Percentiles rank a stretch among this genome's conserved stretches.
Evolutionary conservation across 2,329 filamentous ascomycete species (phyloP).

Genomic region (Neobulgaria alba): DNA sequence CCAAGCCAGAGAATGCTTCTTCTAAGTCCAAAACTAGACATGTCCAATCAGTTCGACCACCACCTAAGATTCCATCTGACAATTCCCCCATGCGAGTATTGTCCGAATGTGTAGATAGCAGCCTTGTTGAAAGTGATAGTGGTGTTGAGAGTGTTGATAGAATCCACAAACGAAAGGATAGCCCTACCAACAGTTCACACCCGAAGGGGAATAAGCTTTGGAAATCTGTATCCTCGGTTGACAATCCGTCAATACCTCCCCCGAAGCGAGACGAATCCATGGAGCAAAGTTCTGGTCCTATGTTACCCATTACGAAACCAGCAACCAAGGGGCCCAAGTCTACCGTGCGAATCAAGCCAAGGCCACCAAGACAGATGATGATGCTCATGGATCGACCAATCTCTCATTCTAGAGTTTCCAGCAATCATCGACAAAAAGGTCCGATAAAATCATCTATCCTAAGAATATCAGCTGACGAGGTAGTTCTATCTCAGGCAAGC

Average conservation of each 20-base stretch:
- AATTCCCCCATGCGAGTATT: too few relatives aligned
- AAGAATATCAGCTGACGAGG: not conserved
- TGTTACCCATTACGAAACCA: constrained; percentile 2
- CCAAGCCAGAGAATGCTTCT: constrained; percentile 6
- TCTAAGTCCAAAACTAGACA: too few relatives aligned
- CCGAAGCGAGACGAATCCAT: not conserved
- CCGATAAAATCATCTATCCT: not conserved
- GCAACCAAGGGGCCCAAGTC: constrained; percentile 12
- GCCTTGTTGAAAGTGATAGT: constrained; percentile 1
- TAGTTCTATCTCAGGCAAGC: constrained; percentile 16
- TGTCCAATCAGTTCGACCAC: too few relatives aligned
- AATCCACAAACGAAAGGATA: too few relatives aligned
- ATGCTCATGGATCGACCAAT: constrained; percentile 23
- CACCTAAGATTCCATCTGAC: too few relatives aligned
- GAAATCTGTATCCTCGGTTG: too few relatives aligned
- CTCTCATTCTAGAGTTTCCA: constrained; percentile 6
- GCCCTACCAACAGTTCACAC: too few relatives aligned
- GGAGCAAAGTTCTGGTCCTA: not conserved
- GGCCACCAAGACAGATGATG: constrained; percentile 24
- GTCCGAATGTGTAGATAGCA: too few relatives aligned
- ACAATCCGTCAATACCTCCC: too few relatives aligned
- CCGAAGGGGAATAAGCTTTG: too few relatives aligned
- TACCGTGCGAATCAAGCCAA: constrained; percentile 24
- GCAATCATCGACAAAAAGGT: constrained; percentile 2
- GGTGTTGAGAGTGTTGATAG: too few relatives aligned